Base-by-base conservation (phyloP, 2,329 filamentous ascomycete genomes). In the Onygenales sp. region DNA sequence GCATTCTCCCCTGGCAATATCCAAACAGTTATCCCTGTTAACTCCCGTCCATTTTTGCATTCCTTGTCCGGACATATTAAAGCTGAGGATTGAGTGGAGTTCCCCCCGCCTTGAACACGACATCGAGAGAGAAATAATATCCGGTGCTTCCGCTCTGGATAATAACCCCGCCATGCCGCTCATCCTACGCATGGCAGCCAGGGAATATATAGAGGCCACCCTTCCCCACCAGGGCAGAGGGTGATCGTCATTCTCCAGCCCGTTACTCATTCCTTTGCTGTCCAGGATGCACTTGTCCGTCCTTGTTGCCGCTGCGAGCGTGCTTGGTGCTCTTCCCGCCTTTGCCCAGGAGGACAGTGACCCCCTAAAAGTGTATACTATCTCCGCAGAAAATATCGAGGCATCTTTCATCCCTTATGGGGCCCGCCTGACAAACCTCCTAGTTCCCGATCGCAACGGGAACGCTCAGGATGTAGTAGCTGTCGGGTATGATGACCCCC, bases 391-490 rank as follows among this genome's bases (percentile, higher is more conserved):
- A 47, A 73, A 74, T 53, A 76, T 77, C 60, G 76, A 72, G 31
- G 74, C 72, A 42, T 74, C 65, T 49, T 64, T 76, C 52, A 75
- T 77, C 54, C 69, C 72, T 1, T 75, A 76, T 53, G 74, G 74
- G 2, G 74, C 74, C 17, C 70, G 73, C 46, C 59, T 76, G 42
- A 74, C 68, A 32, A 74, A 72, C 6, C 58, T 77, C 42, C 63
- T 73, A 42, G 73, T 79, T 11, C 74, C 74, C 13, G 75, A 78
- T 56, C 72, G 75, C 55, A 63, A 76, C 54, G 77, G 75, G 53
- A 67, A 68, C 3, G 54, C 64, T 9, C 75, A 77, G 59, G 77
- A 79, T 60, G 68, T 79, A 31, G 68, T 72, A 39, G 21, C 21
- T 13, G 65, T 77, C 6, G 77, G 77, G 42, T 79, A 77, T 52